Evolutionary conservation across 2,329 filamentous ascomycete genomes (phyloP), one percentile per base, ranked within the genome.

Genomic region (Periconia sp.): DNA sequence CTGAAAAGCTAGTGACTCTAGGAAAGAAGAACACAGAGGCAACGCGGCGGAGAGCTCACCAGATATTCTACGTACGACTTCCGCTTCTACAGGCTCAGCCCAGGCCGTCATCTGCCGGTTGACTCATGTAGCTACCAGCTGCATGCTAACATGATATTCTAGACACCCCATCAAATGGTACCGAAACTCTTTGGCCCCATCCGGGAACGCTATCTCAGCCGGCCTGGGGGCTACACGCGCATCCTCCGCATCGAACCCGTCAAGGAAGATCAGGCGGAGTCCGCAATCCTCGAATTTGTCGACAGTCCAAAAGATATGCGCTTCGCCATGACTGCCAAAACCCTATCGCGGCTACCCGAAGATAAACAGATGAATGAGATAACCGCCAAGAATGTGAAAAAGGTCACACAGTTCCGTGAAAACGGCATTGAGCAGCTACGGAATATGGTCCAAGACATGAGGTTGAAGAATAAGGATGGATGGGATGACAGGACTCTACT

Each of bases 271-370:
- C 90, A 96, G 74, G 92, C 89, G 7, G 83, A 86, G 52, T 92
- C 87, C 23, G 92, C 94, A 16, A 92, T 99, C 52, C 85, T 99
- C 34, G 91, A 97, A 73, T 82, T 99, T 22, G 92, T 99, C 49
- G 94, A 99, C 72, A 92, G 92, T 24, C 90, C 91, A 23, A 88
- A 86, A 68, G 94, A 99, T 72, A 89, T 96, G 77, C 88, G 92
- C 23, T 96, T 96, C 74, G 89, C 90, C 61, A 85, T 97, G 82
- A 96, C 92, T 3, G 94, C 94, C 18, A 88, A 87, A 58, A 86
- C 89, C 0, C 79, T 97, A 5, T 89, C 89, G 30, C 79, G 84
- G 19, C 66, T 78, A 45, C 74, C 78, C 2, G 66, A 74, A 46
- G 72, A 83, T 26, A 77, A 81, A 37, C 68, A 75, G 2, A 74